Conservation (phyloP, 345 rosid species). For the Arabis hirsuta region DNA sequence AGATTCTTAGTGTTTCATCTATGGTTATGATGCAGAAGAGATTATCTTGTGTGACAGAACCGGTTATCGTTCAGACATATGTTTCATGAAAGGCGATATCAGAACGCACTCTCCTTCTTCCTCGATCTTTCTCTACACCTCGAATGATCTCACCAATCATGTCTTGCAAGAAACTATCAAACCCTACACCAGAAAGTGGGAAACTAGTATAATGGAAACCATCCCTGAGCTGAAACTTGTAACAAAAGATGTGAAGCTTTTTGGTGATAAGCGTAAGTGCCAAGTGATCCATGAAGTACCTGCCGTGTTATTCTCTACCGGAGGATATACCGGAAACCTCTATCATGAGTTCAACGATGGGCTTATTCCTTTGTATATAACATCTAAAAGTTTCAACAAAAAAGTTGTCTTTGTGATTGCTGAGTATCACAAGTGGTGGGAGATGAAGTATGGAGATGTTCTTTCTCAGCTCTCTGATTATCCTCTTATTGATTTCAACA, state of each 20-base stretch:
- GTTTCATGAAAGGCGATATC: conserved; percentile 80
- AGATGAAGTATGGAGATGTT: conserved; percentile 65
- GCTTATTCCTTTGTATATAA: conserved; percentile 73
- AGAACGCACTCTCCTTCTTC: conserved; percentile 69
- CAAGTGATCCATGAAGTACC: conserved; percentile 68
- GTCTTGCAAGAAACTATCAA: conserved; percentile 52
- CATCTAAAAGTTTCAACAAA: conserved; percentile 71
- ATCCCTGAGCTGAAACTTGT: conserved; percentile 62
- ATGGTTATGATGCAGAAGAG: conserved; percentile 33
- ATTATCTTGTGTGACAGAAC: conserved; percentile 68
- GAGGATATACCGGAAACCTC: conserved; percentile 83
- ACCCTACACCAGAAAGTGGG: conserved; percentile 94
- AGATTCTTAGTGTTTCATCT: conserved; percentile 4
- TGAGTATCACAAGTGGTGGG: conserved; percentile 89
- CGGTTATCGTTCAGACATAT: conserved; percentile 66
- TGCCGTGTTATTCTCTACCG: conserved; percentile 77
- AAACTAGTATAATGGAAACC: conserved; percentile 69
- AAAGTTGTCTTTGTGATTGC: conserved; percentile 76
- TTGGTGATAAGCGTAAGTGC: conserved; percentile 45
- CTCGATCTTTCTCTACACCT: conserved; percentile 60
- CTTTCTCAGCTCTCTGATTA: conserved; percentile 65
- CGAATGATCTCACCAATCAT: conserved; percentile 31
- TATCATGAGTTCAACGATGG: conserved; percentile 93
- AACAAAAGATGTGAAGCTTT: conserved; percentile 39
- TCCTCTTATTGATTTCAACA: conserved; percentile 58